Percentiles rank a stretch among this genome's conserved stretches.
phyloP scores from a whole-genome alignment of 2,329 filamentous ascomycete genomes.

The Zelopaecilomyces penicillatus region DNA sequence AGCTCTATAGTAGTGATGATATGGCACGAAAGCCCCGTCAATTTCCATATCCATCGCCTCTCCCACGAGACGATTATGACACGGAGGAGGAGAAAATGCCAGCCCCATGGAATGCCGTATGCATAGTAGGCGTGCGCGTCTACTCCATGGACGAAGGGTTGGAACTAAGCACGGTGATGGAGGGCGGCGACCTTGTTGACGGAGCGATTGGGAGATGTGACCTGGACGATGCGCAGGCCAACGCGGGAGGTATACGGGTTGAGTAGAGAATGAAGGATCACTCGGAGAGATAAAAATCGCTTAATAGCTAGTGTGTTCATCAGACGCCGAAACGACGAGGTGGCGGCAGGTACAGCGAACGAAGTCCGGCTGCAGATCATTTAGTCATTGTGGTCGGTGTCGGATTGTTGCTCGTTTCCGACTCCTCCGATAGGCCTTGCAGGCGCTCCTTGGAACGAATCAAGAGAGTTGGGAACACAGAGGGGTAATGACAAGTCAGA shows the following conservation, averaged over 20 bases:
- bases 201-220: constrained; percentile 47
- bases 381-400: too few species aligned
- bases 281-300: too few species aligned
- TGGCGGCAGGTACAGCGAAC: too few species aligned
- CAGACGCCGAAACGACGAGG: too few species aligned
- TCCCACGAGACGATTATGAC: constrained; percentile 34
- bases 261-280: too few species aligned
- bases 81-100: constrained; percentile 49
- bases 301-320: too few species aligned
- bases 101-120: constrained; percentile 55
- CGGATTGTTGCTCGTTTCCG: too few species aligned
- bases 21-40: constrained; percentile 43
- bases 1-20: constrained; percentile 51
- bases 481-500: too few species aligned
- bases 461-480: too few species aligned
- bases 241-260: constrained; percentile 39
- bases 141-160: constrained; percentile 51
- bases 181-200: constrained; percentile 45
- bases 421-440: too few species aligned
- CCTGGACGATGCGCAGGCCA: constrained; percentile 48
- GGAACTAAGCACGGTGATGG: constrained; percentile 47
- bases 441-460: too few species aligned
- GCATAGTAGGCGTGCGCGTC: constrained; percentile 51
- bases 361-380: too few species aligned
- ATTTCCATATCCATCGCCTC: constrained; percentile 25